Evolutionary conservation across 352 stramenopile species (phyloP).

Genomic region (Thraustochytrium sp.): DNA sequence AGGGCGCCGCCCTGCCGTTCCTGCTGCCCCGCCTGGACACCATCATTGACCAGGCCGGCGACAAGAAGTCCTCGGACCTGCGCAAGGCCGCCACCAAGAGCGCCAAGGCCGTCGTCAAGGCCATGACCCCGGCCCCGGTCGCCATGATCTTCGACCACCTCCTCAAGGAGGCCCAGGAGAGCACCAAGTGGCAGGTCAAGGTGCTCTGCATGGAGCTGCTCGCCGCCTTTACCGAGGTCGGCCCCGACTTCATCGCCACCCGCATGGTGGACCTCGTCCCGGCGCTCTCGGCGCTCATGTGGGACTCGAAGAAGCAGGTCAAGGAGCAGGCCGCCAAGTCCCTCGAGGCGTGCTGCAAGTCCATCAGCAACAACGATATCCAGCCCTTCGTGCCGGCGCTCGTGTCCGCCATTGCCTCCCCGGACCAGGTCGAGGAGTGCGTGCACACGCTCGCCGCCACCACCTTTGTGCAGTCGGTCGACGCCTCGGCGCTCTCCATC

Average conservation of each 20-base stretch:
- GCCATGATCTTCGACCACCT: constrained; percentile 77
- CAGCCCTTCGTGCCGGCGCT: constrained; percentile 97
- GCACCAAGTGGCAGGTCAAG: constrained; percentile 93
- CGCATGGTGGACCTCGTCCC: constrained; percentile 94
- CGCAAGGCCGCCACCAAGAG: constrained; percentile 56
- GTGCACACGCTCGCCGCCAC: constrained; percentile 97
- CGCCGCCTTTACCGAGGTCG: constrained; percentile 76
- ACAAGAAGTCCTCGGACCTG: constrained; percentile 50
- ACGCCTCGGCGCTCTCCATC: constrained; percentile 89
- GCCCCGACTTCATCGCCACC: constrained; percentile 86
- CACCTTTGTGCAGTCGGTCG: constrained; percentile 97
- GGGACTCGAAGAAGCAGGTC: constrained; percentile 97
- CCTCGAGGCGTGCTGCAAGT: constrained; percentile 74
- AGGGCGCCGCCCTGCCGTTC: constrained; percentile 31
- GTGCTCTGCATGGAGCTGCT: constrained; percentile 90
- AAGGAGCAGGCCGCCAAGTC: constrained; percentile 84
- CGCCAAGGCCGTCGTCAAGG: constrained; percentile 57
- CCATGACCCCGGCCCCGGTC: constrained; percentile 66
- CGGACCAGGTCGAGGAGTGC: constrained; percentile 93
- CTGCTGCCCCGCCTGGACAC: constrained; percentile 18
- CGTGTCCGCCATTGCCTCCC: constrained; percentile 91
- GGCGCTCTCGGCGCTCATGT: constrained; percentile 94
- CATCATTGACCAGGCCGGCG: constrained; percentile 34
- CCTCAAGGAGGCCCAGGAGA: constrained; percentile 75
- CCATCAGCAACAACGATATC: constrained; percentile 98